Conservation (phyloP, 768 basidiomycete species). For the Amanita exitialis region DNA sequence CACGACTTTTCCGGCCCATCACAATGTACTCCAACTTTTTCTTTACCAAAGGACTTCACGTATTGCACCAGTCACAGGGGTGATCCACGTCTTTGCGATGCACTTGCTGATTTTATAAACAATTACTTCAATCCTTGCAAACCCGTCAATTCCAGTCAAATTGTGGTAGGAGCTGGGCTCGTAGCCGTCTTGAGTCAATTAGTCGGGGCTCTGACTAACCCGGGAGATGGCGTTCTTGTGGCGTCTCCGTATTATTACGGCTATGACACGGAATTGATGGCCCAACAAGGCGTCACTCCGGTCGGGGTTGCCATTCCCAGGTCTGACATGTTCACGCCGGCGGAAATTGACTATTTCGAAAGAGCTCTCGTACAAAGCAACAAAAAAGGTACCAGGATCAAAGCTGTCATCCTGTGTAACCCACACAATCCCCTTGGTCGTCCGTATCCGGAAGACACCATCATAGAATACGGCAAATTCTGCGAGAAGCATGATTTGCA, state of each 20-base stretch:
- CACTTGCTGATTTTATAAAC: conserved; percentile 10
- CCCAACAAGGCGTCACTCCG: conserved; percentile 4
- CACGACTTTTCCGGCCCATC: not conserved
- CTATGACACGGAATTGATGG: conserved; percentile 9
- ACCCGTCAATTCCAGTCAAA: conserved; percentile 6
- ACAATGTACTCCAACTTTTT: not conserved
- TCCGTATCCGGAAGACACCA: conserved; percentile 12
- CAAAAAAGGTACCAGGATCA: conserved; percentile 10
- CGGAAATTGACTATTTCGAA: conserved; percentile 13
- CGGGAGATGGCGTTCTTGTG: conserved; percentile 11
- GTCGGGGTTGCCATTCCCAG: conserved; percentile 7
- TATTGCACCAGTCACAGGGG: conserved; percentile 11
- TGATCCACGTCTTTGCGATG: conserved; percentile 7
- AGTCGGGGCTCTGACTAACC: conserved; percentile 9
- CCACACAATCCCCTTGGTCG: conserved; percentile 20
- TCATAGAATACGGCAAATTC: conserved; percentile 13
- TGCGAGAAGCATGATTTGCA: conserved; percentile 16
- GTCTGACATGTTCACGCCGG: conserved; percentile 8
- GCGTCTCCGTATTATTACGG: conserved; percentile 13
- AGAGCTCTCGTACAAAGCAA: conserved; percentile 9
- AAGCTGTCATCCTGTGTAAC: conserved; percentile 18
- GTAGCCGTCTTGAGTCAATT: conserved; percentile 8
- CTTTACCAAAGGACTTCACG: conserved; percentile 12
- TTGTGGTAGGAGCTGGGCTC: conserved; percentile 11
- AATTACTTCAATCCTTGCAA: conserved; percentile 8